Percentiles rank a stretch among this genome's conserved stretches.
These are phyloP conservation scores for Hortiboletus flavorubellus DNA, from an alignment of 768 basidiomycete species.

Conservation along the genomic window DNA sequence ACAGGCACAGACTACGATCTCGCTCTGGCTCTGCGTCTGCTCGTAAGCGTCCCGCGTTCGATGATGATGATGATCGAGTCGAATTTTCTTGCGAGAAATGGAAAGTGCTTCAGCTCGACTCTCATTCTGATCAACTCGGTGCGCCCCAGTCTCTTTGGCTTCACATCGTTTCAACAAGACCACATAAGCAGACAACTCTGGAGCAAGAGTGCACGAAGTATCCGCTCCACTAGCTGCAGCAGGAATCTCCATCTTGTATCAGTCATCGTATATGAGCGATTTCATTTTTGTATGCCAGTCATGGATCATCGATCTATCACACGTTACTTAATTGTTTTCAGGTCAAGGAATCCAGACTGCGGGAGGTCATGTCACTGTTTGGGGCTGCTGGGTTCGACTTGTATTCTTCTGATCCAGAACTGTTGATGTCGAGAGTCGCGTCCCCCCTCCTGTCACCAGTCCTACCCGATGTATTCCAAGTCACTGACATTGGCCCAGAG, in stretches of 20 bases:
- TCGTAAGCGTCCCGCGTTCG: slow-evolving; percentile 20
- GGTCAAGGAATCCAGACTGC: slow-evolving; percentile 66
- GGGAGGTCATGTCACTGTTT: slow-evolving; percentile 60
- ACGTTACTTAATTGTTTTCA: slow-evolving; percentile 25
- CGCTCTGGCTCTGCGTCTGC: slow-evolving; percentile 37
- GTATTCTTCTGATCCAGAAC: slow-evolving; percentile 47
- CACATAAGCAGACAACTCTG: slow-evolving; percentile 52
- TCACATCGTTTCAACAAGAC: slow-evolving; percentile 1
- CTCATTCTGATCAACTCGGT: slow-evolving; percentile 71
- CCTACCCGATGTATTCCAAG: slow-evolving; percentile 28
- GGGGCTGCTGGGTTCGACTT: slow-evolving; percentile 62
- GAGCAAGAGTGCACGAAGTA: slow-evolving; percentile 70
- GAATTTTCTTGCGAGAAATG: slow-evolving; percentile 73
- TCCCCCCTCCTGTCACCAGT: slow-evolving; percentile 34
- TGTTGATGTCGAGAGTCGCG: slow-evolving; percentile 28
- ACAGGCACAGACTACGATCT: slow-evolving; percentile 45
- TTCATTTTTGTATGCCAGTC: slow-evolving; percentile 65
- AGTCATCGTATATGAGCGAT: slow-evolving; percentile 80
- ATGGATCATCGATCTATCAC: neutral
- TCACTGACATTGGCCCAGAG: slow-evolving; percentile 28
- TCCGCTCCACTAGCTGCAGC: slow-evolving; percentile 73
- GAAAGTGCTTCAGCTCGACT: slow-evolving; percentile 80
- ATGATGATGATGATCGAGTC: slow-evolving; percentile 48
- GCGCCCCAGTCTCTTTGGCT: slow-evolving; percentile 18
- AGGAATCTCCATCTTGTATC: slow-evolving; percentile 79